phyloP scores from a whole-genome alignment of 148 eudicot genomes.

The Chenopodium suecicum region DNA sequence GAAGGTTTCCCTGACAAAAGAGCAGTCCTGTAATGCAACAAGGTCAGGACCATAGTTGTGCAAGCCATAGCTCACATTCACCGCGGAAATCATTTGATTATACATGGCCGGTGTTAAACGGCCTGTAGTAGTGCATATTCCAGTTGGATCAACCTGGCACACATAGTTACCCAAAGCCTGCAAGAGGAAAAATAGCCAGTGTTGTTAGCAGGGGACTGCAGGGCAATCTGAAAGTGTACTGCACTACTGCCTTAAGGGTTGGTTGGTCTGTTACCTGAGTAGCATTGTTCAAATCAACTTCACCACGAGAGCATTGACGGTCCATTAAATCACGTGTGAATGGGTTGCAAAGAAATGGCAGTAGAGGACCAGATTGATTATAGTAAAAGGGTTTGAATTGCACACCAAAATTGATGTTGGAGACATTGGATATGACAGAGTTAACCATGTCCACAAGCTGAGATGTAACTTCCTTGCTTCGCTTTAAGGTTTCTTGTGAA shows the following conservation, averaged over 20 bases:
- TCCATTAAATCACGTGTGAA: slow-evolving; percentile 49
- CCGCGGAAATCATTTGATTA: slow-evolving; percentile 54
- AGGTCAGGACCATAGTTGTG: slow-evolving; percentile 67
- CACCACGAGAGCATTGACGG: slow-evolving; percentile 60
- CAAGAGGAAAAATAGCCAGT: not conserved
- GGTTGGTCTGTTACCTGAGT: slow-evolving; percentile 54
- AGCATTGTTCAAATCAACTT: slow-evolving; percentile 72
- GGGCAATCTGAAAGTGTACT: not conserved
- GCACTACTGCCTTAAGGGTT: not conserved
- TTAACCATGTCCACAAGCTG: slow-evolving; percentile 71
- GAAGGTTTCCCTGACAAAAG: slow-evolving; percentile 70
- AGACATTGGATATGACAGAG: slow-evolving; percentile 73
- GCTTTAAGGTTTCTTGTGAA: slow-evolving; percentile 66
- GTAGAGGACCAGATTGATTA: slow-evolving; percentile 82
- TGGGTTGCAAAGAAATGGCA: slow-evolving; percentile 81
- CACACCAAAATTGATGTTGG: slow-evolving; percentile 74
- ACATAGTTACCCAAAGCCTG: slow-evolving; percentile 67
- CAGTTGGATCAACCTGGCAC: slow-evolving; percentile 62
- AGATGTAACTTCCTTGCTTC: slow-evolving; percentile 79
- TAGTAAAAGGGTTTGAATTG: slow-evolving; percentile 63
- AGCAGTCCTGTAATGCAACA: slow-evolving; percentile 72
- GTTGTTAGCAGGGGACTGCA: not conserved
- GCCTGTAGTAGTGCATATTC: slow-evolving; percentile 65
- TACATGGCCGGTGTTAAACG: slow-evolving; percentile 66
- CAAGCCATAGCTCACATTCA: slow-evolving; percentile 69